Conservation (phyloP, 2,329 filamentous ascomycete species). For the Onygenales sp. region DNA sequence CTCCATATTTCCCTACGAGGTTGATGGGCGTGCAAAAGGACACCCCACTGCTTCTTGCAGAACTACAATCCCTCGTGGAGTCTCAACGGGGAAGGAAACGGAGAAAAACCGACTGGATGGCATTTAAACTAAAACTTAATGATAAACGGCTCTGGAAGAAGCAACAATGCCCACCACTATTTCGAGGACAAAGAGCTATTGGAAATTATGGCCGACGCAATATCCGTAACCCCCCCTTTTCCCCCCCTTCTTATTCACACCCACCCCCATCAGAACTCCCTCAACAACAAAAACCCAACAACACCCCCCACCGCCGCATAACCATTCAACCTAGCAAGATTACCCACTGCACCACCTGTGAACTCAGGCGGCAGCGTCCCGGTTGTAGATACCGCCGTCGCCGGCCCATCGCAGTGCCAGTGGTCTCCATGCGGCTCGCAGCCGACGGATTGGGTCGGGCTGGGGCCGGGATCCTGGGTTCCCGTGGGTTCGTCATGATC, state of each 20-base stretch:
- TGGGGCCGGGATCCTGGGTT: not conserved
- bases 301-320: not conserved
- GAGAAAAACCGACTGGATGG: no score
- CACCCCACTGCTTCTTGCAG: no score
- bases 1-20: no score
- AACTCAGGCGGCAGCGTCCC: not conserved
- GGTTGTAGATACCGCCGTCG: not conserved
- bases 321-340: not conserved
- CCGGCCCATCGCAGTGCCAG: slow-evolving; percentile 13
- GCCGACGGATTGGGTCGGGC: slow-evolving; percentile 11
- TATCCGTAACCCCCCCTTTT: not conserved
- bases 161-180: no score
- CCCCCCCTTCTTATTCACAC: not conserved
- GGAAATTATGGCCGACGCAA: no score
- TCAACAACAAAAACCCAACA: not conserved
- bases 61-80: no score
- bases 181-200: no score
- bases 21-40: no score
- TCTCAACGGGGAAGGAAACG: no score
- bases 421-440: slow-evolving; percentile 14
- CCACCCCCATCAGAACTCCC: not conserved
- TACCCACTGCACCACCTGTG: not conserved
- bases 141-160: no score
- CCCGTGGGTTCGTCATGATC: not conserved
- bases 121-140: no score